Evolutionary conservation across 768 basidiomycete species (phyloP).

Genomic region (Macrolepiota albuminosa): DNA sequence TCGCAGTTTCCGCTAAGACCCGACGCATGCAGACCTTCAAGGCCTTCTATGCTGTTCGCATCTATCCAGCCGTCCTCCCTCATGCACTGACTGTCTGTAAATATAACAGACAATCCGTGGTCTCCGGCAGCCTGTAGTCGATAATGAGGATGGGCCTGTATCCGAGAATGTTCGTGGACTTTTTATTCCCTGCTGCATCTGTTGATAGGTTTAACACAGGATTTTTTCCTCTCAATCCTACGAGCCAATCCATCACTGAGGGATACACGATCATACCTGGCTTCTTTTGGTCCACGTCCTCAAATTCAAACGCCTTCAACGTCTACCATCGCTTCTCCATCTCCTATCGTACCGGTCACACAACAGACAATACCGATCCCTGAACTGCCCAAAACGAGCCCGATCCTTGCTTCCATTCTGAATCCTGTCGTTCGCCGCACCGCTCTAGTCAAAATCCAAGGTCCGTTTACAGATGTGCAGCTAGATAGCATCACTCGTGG

Average conservation of each 20-base stretch:
- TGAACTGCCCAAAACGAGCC: slow-evolving; percentile 40
- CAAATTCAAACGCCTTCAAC: slow-evolving; percentile 25
- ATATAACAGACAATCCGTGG: slow-evolving; percentile 36
- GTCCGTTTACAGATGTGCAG: slow-evolving; percentile 90
- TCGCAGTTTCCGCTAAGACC: slow-evolving; percentile 27
- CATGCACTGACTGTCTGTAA: slow-evolving; percentile 10
- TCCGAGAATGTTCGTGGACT: slow-evolving; percentile 47
- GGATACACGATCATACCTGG: slow-evolving; percentile 87
- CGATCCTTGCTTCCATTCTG: slow-evolving; percentile 69
- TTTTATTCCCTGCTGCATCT: slow-evolving; percentile 5
- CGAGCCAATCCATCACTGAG: slow-evolving; percentile 88
- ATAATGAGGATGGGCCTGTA: slow-evolving; percentile 34
- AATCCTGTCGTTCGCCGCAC: slow-evolving; percentile 82
- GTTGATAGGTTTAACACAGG: slow-evolving; percentile 43
- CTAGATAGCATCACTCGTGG: slow-evolving; percentile 92
- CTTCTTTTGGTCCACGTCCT: slow-evolving; percentile 79
- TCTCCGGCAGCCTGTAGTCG: slow-evolving; percentile 28
- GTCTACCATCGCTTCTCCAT: slow-evolving; percentile 24
- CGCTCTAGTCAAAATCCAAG: slow-evolving; percentile 94
- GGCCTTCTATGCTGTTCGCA: slow-evolving; percentile 54
- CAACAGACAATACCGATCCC: slow-evolving; percentile 31
- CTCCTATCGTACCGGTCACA: slow-evolving; percentile 20
- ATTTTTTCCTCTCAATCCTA: slow-evolving; percentile 93
- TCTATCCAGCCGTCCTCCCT: background rate
- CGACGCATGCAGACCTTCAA: slow-evolving; percentile 37